phyloP scores from a whole-genome alignment of 2,329 filamentous ascomycete species.

The Westerdykella aurantiaca region DNA sequence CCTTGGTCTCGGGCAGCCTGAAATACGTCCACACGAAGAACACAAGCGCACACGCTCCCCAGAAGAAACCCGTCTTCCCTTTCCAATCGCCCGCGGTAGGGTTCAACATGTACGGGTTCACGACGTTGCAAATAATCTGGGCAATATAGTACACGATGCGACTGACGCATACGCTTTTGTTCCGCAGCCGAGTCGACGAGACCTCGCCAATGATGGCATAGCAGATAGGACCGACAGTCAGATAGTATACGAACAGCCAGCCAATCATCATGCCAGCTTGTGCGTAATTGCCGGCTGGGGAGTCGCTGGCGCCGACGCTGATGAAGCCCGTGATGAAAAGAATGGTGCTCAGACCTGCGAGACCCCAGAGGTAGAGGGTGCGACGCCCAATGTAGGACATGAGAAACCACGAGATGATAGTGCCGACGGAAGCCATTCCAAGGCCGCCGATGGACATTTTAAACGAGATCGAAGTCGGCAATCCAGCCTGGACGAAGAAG shows the following conservation, averaged over 20 bases:
- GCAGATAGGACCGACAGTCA: constrained; percentile 78
- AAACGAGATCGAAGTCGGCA: constrained; percentile 35
- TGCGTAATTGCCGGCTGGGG: constrained; percentile 39
- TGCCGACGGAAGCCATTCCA: constrained; percentile 51
- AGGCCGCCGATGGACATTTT: constrained; percentile 48
- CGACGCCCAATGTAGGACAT: constrained; percentile 72
- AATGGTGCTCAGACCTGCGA: constrained; percentile 53
- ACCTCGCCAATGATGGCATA: constrained; percentile 81
- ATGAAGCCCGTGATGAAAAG: constrained; percentile 72
- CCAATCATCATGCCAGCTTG: constrained; percentile 18
- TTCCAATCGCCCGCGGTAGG: constrained; percentile 69
- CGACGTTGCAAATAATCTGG: constrained; percentile 64
- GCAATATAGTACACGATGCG: constrained; percentile 63
- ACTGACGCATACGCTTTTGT: constrained; percentile 79
- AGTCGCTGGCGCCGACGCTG: constrained; percentile 19
- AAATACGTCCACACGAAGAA: constrained; percentile 68
- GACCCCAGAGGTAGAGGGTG: constrained; percentile 68
- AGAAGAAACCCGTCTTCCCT: constrained; percentile 79
- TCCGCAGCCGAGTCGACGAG: constrained; percentile 71
- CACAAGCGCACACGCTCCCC: constrained; percentile 71
- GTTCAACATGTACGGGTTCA: constrained; percentile 55
- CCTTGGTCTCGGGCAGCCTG: constrained; percentile 68
- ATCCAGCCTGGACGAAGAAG: constrained; percentile 42
- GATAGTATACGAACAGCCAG: constrained; percentile 64
- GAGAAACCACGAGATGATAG: constrained; percentile 71